Conservation (phyloP, 495 filamentous ascomycete genomes). For the Aspergillus carlsbadensis region DNA sequence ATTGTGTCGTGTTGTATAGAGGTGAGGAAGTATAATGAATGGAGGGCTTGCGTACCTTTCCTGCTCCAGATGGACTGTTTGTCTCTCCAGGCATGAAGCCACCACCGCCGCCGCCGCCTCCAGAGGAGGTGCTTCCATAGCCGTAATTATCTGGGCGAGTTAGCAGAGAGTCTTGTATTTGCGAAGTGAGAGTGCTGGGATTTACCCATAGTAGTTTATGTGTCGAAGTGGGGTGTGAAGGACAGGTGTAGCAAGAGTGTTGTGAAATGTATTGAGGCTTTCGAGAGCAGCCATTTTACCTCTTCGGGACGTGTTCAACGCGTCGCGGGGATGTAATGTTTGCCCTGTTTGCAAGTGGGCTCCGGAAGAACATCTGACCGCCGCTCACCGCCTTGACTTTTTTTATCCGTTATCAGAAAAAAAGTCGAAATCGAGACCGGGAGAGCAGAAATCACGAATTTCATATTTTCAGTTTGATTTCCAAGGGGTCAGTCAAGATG, state of each 20-base stretch:
- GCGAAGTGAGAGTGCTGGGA: neutral
- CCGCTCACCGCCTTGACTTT: slow-evolving; percentile 37
- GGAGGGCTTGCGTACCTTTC: slow-evolving; percentile 32
- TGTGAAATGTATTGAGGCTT: neutral
- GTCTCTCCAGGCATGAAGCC: slow-evolving; percentile 62
- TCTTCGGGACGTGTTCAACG: slow-evolving; percentile 44
- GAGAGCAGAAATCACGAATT: neutral
- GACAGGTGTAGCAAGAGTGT: neutral
- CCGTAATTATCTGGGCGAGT: slow-evolving; percentile 28
- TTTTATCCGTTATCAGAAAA: slow-evolving; percentile 20
- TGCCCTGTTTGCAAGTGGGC: slow-evolving; percentile 31
- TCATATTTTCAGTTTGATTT: neutral
- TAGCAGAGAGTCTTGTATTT: slow-evolving; percentile 4
- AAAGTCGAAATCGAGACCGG: slow-evolving; percentile 6
- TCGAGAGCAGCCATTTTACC: slow-evolving; percentile 36
- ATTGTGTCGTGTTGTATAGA: neutral
- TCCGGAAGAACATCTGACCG: slow-evolving; percentile 25
- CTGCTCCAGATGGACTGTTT: slow-evolving; percentile 46
- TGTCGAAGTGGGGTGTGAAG: neutral
- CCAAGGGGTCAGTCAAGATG: slow-evolving; percentile 34
- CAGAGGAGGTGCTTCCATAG: slow-evolving; percentile 57
- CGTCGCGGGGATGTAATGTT: slow-evolving; percentile 40
- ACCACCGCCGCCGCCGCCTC: slow-evolving; percentile 60
- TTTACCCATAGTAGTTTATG: slow-evolving; percentile 35
- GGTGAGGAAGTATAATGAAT: neutral